phyloP scores from a whole-genome alignment of 1,139 yeast species.

The Yamadazyma spencermartinsiae region DNA sequence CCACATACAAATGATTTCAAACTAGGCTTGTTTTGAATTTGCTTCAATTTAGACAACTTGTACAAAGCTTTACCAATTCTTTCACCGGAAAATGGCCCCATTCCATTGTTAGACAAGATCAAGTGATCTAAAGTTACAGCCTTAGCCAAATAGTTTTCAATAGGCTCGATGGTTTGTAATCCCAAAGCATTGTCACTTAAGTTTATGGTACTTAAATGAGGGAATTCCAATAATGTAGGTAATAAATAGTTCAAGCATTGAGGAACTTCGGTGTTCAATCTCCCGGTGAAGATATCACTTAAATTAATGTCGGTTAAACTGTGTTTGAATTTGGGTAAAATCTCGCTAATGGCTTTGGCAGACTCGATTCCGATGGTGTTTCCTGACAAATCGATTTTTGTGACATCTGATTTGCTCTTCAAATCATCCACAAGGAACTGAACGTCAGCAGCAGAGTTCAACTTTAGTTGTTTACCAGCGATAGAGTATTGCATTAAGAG shows the following conservation, averaged over 20 bases:
- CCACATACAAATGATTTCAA: slow-evolving; percentile 91
- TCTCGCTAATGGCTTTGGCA: slow-evolving; percentile 66
- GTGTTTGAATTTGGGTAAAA: slow-evolving; percentile 50
- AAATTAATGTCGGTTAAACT: slow-evolving; percentile 69
- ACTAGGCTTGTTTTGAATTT: slow-evolving; percentile 41
- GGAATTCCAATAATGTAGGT: slow-evolving; percentile 69
- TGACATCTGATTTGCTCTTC: slow-evolving; percentile 28
- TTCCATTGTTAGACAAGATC: slow-evolving; percentile 89
- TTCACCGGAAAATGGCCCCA: slow-evolving; percentile 97
- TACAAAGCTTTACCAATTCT: slow-evolving; percentile 85
- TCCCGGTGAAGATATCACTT: slow-evolving; percentile 91
- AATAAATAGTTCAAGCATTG: slow-evolving; percentile 70
- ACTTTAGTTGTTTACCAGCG: slow-evolving; percentile 75
- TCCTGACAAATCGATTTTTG: slow-evolving; percentile 79
- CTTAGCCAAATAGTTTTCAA: slow-evolving; percentile 72
- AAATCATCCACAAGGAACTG: slow-evolving; percentile 25
- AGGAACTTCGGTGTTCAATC: slow-evolving; percentile 94
- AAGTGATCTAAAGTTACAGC: slow-evolving; percentile 83
- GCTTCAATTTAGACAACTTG: slow-evolving; percentile 67
- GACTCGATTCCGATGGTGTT: slow-evolving; percentile 94
- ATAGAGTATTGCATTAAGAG: slow-evolving; percentile 62
- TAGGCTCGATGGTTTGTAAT: slow-evolving; percentile 87
- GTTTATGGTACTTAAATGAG: slow-evolving; percentile 70
- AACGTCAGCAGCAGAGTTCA: slow-evolving; percentile 73
- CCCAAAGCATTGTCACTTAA: slow-evolving; percentile 97